Conservation (phyloP, 345 rosid species). For the Raphanus sativus region DNA sequence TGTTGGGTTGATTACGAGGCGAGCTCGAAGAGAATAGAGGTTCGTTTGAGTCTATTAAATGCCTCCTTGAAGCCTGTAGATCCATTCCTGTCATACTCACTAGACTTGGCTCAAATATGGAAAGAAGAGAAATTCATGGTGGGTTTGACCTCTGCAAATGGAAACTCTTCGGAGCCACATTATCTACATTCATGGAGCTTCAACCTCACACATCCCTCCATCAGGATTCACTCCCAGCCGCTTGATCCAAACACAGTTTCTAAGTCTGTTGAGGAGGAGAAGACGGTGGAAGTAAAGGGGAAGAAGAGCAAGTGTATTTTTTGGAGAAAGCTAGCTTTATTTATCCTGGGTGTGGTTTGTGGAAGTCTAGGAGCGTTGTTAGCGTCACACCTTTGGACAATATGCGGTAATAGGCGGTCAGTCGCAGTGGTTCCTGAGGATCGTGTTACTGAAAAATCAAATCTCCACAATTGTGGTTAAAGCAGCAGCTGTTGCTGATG, state of each 20-base stretch:
- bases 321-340: slow-evolving; percentile 54
- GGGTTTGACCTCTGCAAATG: slow-evolving; percentile 69
- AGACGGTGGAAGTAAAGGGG: slow-evolving; percentile 40
- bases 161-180: slow-evolving; percentile 57
- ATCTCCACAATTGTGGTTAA: neutral
- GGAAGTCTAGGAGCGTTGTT: slow-evolving; percentile 71
- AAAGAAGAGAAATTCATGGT: slow-evolving; percentile 49
- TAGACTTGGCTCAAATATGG: slow-evolving; percentile 68
- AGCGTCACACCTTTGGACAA: slow-evolving; percentile 59
- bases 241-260: slow-evolving; percentile 55
- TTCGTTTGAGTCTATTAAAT: slow-evolving; percentile 54
- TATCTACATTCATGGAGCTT: slow-evolving; percentile 74
- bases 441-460: slow-evolving; percentile 31
- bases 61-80: slow-evolving; percentile 51
- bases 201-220: slow-evolving; percentile 48
- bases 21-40: slow-evolving; percentile 70
- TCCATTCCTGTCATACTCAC: slow-evolving; percentile 57
- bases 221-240: slow-evolving; percentile 82
- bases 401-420: slow-evolving; percentile 63
- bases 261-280: slow-evolving; percentile 24
- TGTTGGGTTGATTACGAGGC: slow-evolving; percentile 92
- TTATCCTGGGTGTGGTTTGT: slow-evolving; percentile 63
- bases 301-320: slow-evolving; percentile 52
- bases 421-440: slow-evolving; percentile 63
- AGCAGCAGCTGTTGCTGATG: slow-evolving; percentile 6